Base-by-base conservation (phyloP, 108 stramenopile genomes). In the Nitzschia putrida region DNA sequence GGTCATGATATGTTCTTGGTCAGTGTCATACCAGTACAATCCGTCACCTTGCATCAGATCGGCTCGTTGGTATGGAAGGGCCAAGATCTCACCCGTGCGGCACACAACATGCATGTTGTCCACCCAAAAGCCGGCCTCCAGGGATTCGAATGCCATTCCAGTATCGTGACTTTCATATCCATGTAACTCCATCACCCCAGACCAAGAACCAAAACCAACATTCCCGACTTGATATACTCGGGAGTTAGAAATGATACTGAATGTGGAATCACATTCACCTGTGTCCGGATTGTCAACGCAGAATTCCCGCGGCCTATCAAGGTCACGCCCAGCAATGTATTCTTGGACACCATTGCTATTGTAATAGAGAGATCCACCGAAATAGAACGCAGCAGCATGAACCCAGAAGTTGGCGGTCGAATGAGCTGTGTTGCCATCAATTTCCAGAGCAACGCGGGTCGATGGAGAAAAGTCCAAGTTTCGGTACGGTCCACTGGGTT, bases 341-440 rank as follows among this genome's bases (percentile, higher is more conserved):
- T 66, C 74, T 2, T 71, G 41, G 2, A 50, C 40, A 50, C 25
- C 63, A 13, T 66, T 9, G 8, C 29, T 49, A 50, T 72, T 72
- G 51, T 74, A 77, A 44, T 81, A 81, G n/a, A 81, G 67, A 23
- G 72, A 34, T 25, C 80, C 80, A n/a, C 80, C 80, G 47, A 72
- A 73, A 65, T 81, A 81, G 59, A 81, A 77, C 20, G 66, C 80
- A 13, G 50, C 80, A 0, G 76, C 76, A 4, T 81, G 71, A 41
- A 53, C 16, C 76, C 76, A 77, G 71, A 71, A 81, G 61, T 66
- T 77, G 10, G 72, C 72, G 1, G 74, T 75, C n/a, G 69, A 71
- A 75, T 80, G 79, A 16, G 74, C 79, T 0, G 74, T 70, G 55
- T 80, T 80, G 8, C 79, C 79, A 45, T 80, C 79, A 21, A 76